Evolutionary conservation across 148 eudicot species (phyloP).

Genomic region (Vaccinium corymbosum): DNA sequence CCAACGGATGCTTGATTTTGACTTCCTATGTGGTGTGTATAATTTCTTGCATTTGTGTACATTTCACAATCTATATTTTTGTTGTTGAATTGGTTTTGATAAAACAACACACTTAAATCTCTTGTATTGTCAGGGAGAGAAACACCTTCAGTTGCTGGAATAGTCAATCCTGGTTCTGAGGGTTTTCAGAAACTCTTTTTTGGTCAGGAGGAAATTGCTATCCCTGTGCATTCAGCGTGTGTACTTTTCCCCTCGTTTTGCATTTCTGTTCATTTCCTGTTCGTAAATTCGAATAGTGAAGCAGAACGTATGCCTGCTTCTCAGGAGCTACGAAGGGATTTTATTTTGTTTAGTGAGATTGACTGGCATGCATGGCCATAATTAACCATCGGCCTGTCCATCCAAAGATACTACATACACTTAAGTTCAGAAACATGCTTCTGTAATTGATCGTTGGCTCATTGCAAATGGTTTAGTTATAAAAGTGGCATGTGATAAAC

Average conservation of each 20-base stretch:
- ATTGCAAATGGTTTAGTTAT: not conserved
- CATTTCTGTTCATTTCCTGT: not conserved
- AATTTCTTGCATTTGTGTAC: not conserved
- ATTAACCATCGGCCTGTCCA: not conserved
- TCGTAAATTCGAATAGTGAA: not conserved
- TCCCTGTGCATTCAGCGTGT: conserved; percentile 94
- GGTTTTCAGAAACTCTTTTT: conserved; percentile 96
- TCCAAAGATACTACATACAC: not conserved
- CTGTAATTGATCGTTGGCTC: not conserved
- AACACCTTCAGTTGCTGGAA: conserved; percentile 99
- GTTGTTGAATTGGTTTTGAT: not conserved
- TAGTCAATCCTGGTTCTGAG: conserved; percentile 91
- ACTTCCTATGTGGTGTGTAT: conserved; percentile 86
- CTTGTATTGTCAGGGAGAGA: conserved; percentile 65
- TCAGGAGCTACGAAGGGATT: not conserved
- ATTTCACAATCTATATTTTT: not conserved
- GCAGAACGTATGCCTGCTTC: not conserved
- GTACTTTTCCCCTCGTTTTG: conserved; percentile 21
- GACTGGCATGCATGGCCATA: not conserved
- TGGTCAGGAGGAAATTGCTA: conserved; percentile 99
- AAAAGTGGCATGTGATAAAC: not conserved
- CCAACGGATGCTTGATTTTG: conserved; percentile 99
- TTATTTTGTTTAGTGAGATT: not conserved
- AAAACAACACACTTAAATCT: not conserved
- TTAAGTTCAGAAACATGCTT: not conserved